phyloP scores from a whole-genome alignment of 2,329 filamentous ascomycete genomes.

The Aspergillus sergii region DNA sequence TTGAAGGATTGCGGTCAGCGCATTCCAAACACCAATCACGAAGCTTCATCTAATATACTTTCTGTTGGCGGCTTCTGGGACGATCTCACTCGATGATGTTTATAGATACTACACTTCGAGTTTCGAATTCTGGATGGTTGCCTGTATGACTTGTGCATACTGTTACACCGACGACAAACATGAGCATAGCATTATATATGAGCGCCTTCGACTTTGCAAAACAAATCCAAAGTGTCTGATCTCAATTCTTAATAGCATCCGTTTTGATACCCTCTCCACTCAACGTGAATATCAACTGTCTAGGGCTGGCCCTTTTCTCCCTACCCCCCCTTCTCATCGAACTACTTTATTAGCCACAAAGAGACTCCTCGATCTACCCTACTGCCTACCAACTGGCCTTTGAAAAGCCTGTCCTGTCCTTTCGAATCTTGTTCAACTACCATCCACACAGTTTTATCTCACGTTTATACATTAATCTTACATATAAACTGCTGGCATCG shows the following conservation, averaged over 20 bases:
- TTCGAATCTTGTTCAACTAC: no score
- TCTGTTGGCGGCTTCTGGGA: slow-evolving; percentile 29
- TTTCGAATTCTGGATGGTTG: slow-evolving; percentile 25
- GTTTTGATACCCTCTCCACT: background rate
- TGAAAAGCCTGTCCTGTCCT: background rate
- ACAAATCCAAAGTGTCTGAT: no score
- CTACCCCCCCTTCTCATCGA: background rate
- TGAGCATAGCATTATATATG: slow-evolving; percentile 12
- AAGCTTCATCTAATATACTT: slow-evolving; percentile 13
- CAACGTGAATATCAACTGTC: background rate
- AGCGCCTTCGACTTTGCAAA: background rate
- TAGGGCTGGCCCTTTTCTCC: background rate
- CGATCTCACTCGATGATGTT: slow-evolving; percentile 29
- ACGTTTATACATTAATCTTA: background rate
- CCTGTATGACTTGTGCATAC: slow-evolving; percentile 28
- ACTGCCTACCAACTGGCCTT: background rate
- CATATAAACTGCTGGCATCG: background rate
- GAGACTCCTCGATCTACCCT: background rate
- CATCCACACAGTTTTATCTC: background rate
- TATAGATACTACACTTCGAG: slow-evolving; percentile 26
- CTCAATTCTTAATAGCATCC: background rate
- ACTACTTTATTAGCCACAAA: background rate
- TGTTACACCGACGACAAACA: background rate
- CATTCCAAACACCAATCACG: slow-evolving; percentile 27
- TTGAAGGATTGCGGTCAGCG: slow-evolving; percentile 24